Evolutionary conservation across 1,139 yeast species (phyloP), one percentile per base, ranked within the genome.

Genomic region (Taphrina populina): DNA sequence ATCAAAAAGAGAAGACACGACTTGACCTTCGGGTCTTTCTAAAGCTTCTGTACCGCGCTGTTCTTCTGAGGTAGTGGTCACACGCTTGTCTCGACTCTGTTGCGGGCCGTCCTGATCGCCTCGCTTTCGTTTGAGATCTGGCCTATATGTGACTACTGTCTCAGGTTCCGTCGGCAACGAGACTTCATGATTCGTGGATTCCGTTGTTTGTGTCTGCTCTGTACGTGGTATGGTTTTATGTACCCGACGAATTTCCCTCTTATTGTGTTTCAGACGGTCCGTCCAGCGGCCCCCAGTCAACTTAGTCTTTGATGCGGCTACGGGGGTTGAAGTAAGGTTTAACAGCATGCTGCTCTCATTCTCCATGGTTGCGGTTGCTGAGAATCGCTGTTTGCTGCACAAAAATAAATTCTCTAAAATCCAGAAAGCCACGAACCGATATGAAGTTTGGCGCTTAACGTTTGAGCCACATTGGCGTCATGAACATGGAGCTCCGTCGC

Each of bases 1-100:
- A 0, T 95, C 84, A 73, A 90, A 90, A 53, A 90, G 73, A 1
- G 96, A 88, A 0, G 96, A 86, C 1, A 90, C 90, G 65, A 83
- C 43, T 54, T 59, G 58, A 6, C 54, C 53, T 35, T 20, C 39
- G 20, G 36, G 33, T 13, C 35, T 27, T 15, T 33, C 33, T 17
- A 17, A 4, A n/a, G n/a, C n/a, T n/a, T n/a, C n/a, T n/a, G n/a
- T n/a, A n/a, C n/a, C n/a, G n/a, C n/a, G n/a, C 17, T 37, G 43
- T 7, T 32, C 52, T 17, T n/a, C 23, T 2, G 10, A 24, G n/a
- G 30, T 11, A 1, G 27, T 21, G 4, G 10, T 21, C 15, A 11
- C 33, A 10, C 43, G 32, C 19, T 41, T 21, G 27, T 27, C 34
- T 11, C 32, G 30, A 4, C 13, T 6, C 5, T 15, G 29, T 40